Conservation (phyloP, 177 flowering plant genomes). For the Vitis hybrid region DNA sequence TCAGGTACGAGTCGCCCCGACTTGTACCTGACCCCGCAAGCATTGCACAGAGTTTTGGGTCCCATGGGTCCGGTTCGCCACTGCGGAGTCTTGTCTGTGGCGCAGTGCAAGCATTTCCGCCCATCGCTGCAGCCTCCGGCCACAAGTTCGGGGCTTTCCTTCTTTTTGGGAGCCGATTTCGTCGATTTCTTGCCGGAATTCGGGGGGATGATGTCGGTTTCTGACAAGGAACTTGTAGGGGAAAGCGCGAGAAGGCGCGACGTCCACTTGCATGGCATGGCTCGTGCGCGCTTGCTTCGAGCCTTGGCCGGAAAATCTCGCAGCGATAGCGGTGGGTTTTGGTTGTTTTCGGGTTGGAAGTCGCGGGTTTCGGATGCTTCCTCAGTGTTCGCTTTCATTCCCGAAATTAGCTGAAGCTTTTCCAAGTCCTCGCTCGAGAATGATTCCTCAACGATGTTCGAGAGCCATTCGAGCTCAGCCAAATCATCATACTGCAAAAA, state of each 20-base stretch:
- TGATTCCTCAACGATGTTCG: slow-evolving; percentile 65
- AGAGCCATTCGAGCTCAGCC: slow-evolving; percentile 71
- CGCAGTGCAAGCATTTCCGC: slow-evolving; percentile 61
- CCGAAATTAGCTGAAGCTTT: slow-evolving; percentile 47
- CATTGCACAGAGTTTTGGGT: slow-evolving; percentile 69
- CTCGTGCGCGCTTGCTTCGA: slow-evolving; percentile 74
- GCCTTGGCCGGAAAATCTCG: slow-evolving; percentile 50
- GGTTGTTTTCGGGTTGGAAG: slow-evolving; percentile 23
- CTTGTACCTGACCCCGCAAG: slow-evolving; percentile 64
- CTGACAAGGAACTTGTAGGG: slow-evolving; percentile 22
- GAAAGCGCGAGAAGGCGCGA: slow-evolving; percentile 50
- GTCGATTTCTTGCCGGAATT: slow-evolving; percentile 20
- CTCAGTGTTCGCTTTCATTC: slow-evolving; percentile 35
- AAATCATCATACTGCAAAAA: slow-evolving; percentile 52
- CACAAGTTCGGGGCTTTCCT: slow-evolving; percentile 5
- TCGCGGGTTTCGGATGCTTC: slow-evolving; percentile 27
- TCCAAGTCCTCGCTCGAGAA: slow-evolving; percentile 62
- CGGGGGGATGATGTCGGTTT: slow-evolving; percentile 17
- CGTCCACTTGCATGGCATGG: slow-evolving; percentile 58
- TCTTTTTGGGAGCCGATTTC: slow-evolving; percentile 16
- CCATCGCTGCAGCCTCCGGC: slow-evolving; percentile 26
- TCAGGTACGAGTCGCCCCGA: slow-evolving; percentile 63
- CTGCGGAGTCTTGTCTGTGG: slow-evolving; percentile 73
- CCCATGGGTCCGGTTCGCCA: slow-evolving; percentile 81
- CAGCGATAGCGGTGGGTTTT: neutral